These are phyloP conservation scores for Poterioochromonas sp. DNA, from an alignment of 352 stramenopile genomes.

Conservation along the genomic window DNA sequence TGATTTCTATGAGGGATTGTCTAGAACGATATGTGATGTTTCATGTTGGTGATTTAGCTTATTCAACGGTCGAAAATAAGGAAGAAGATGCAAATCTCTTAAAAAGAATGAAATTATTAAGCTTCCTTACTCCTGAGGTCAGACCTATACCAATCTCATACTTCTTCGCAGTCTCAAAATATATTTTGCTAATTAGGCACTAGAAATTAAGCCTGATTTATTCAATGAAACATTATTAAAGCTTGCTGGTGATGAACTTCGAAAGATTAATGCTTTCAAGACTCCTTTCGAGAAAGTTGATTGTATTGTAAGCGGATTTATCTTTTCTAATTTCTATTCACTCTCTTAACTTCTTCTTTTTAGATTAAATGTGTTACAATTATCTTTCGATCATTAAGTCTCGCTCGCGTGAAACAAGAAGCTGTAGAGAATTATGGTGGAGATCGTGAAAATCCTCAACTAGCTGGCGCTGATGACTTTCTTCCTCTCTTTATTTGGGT, in stretches of 20 bases:
- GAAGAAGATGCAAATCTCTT: slow-evolving; percentile 62
- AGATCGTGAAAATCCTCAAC: slow-evolving; percentile 1
- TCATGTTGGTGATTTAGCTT: slow-evolving; percentile 65
- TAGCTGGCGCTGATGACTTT: slow-evolving; percentile 66
- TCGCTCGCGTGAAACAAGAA: slow-evolving; percentile 46
- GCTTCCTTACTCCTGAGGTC: slow-evolving; percentile 46
- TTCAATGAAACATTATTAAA: slow-evolving; percentile 75
- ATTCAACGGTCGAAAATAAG: slow-evolving; percentile 58
- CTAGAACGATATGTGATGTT: slow-evolving; percentile 83
- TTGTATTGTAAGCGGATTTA: slow-evolving; percentile 51
- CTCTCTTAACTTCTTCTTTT: neutral
- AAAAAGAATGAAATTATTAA: slow-evolving; percentile 65
- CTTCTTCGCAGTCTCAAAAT: slow-evolving; percentile 32
- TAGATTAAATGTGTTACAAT: slow-evolving; percentile 60
- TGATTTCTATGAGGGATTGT: slow-evolving; percentile 60
- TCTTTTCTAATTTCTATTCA: slow-evolving; percentile 38
- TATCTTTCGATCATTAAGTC: slow-evolving; percentile 74
- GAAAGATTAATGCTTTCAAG: slow-evolving; percentile 70
- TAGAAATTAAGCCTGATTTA: slow-evolving; percentile 76
- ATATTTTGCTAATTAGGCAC: slow-evolving; percentile 69
- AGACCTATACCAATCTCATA: neutral
- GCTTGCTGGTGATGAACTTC: slow-evolving; percentile 71
- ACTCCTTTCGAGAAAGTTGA: slow-evolving; percentile 76
- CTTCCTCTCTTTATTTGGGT: slow-evolving; percentile 83
- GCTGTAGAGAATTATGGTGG: neutral